phyloP scores from a whole-genome alignment of 2,329 filamentous ascomycete genomes.

The Ustulina deusta region DNA sequence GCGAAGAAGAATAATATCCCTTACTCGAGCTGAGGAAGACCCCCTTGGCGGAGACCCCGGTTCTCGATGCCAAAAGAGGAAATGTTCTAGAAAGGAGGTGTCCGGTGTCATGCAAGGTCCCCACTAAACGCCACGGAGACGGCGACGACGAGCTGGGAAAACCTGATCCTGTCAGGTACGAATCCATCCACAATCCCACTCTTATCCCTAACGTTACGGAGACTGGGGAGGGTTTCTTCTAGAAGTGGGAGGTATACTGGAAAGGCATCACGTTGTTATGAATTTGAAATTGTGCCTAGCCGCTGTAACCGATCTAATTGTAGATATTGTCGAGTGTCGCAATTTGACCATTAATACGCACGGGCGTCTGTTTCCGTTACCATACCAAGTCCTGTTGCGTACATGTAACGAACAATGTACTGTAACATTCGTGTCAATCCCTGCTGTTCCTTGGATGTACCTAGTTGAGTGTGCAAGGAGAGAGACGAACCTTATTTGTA shows the following conservation, averaged over 20 bases:
- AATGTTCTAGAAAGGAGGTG: conserved; percentile 39
- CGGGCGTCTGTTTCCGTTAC: neutral
- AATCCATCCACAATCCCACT: conserved; percentile 26
- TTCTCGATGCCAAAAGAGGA: conserved; percentile 30
- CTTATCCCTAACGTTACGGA: conserved; percentile 2
- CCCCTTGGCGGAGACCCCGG: conserved; percentile 24
- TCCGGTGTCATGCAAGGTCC: conserved; percentile 9
- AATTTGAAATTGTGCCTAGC: neutral
- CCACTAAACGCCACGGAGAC: conserved; percentile 17
- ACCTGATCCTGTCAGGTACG: neutral
- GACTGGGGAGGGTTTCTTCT: conserved; percentile 22
- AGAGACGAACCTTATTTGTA: neutral
- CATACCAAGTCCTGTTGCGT: conserved; percentile 1
- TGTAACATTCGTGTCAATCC: neutral
- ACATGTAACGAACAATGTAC: neutral
- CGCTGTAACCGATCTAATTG: neutral
- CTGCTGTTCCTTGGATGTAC: neutral
- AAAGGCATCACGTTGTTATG: neutral
- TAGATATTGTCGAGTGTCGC: neutral
- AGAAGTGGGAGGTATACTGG: conserved; percentile 11
- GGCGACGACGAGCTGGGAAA: conserved; percentile 13
- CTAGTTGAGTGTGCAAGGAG: neutral
- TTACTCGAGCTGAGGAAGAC: conserved; percentile 22
- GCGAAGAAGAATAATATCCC: conserved; percentile 20
- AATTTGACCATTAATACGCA: conserved; percentile 8